A percentile compares a stretch with the other conserved stretches of the same genome.
Evolutionary conservation across 495 filamentous ascomycete genomes (phyloP).

Genomic region (Beverwykella pulmonaria): DNA sequence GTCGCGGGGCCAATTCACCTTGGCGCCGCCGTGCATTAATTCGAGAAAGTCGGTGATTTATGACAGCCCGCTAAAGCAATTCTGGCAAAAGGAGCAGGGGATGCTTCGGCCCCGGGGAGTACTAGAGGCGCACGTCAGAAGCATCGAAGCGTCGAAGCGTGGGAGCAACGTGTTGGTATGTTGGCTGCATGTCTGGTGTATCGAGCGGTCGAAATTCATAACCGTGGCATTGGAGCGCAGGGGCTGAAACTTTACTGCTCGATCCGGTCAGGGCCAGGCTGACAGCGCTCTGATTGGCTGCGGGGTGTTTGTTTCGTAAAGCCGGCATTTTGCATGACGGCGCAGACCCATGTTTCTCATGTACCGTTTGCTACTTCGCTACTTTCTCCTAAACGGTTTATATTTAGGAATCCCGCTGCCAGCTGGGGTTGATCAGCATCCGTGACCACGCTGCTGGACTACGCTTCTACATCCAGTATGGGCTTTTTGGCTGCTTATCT

Average conservation of each 20-base stretch:
- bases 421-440: too few species aligned
- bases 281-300: neutral
- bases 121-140: too few species aligned
- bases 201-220: neutral
- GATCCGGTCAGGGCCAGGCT: neutral
- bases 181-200: neutral
- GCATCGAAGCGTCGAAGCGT: neutral
- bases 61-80: neutral
- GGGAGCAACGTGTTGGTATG: neutral
- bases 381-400: constrained; percentile 1
- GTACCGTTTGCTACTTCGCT: neutral
- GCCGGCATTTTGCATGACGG: neutral
- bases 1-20: neutral
- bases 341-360: neutral
- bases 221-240: neutral
- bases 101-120: too few species aligned
- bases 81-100: too few species aligned
- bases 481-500: neutral
- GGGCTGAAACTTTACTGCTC: neutral
- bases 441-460: too few species aligned
- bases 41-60: neutral
- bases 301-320: neutral
- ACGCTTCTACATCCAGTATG: neutral
- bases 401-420: neutral
- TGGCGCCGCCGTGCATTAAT: neutral